Evolutionary conservation across 495 filamentous ascomycete species (phyloP).

Genomic region (Neurospora tetrasperma): DNA sequence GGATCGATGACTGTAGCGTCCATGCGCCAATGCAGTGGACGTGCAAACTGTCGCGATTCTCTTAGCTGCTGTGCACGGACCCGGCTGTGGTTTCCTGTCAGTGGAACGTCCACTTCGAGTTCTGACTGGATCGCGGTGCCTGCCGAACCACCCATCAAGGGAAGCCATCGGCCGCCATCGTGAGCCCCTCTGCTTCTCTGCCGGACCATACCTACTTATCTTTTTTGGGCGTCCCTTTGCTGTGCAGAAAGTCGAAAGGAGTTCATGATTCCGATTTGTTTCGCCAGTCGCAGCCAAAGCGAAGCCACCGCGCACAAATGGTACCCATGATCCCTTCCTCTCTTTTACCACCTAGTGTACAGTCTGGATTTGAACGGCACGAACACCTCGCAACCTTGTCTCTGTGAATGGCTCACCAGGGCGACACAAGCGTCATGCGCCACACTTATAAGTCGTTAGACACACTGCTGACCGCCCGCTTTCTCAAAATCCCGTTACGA

Average conservation of each 20-base stretch:
- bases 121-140: background rate
- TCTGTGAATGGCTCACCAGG: background rate
- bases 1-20: background rate
- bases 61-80: background rate
- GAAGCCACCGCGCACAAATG: background rate
- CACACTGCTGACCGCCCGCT: background rate
- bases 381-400: background rate
- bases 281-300: background rate
- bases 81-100: background rate
- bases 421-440: background rate
- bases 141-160: background rate
- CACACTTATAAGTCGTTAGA: background rate
- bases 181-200: background rate
- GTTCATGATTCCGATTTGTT: background rate
- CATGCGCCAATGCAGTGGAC: slow-evolving; percentile 1
- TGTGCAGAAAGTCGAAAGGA: background rate
- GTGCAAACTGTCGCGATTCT: background rate
- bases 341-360: too few species aligned
- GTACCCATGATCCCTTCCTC: background rate
- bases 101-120: background rate
- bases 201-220: background rate
- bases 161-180: background rate
- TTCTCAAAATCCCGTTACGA: background rate
- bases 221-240: background rate
- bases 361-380: background rate